Base-by-base conservation (phyloP, 75 land plant genomes). In the Adiantum capillusveneris region DNA sequence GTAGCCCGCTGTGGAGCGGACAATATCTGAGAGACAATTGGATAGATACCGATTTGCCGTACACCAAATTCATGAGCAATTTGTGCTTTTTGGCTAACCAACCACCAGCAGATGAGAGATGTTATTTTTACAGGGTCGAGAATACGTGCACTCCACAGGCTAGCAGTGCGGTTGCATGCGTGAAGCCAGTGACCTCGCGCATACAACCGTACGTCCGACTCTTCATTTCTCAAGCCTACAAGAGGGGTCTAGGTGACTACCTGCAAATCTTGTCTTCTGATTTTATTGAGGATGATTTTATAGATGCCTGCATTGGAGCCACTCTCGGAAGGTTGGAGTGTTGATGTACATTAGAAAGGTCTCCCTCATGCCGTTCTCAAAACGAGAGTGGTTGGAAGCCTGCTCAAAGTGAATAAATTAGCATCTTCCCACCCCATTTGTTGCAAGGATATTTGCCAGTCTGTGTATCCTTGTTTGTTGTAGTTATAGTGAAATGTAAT, bases 21-120 rank as follows among this genome's bases (percentile, higher is more conserved):
- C 75, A 60, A 52, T 67, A 77, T 49, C 13, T 92, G 52, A 82
- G 66, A 39, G 97, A 88, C 52, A 65, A 92, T 44, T 92, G 97
- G 97, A 79, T 82, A 31, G 87, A 92, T 65, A 88, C 95, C 2
- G 97, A 92, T 45, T 65, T 92, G 58, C 90, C 97, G 2, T 68
- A 60, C 5, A 84, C 82, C 11, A 92, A 92, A 56, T 92, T 92
- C 48, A 72, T 80, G 56, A 78, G 71, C 57, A 92, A 92, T 65
- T 19, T 92, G 74, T 70, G 69, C 66, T 42, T 61, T 53, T 50
- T 91, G 62, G 66, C 66, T 17, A 59, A 80, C 59, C 97, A 92
- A 30, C 79, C 69, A 31, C 72, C 95, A 28, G 81, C 57, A 11
- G 11, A 75, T 28, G 46, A 55, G 1, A 37, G 97, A 58, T 88